Conservation (phyloP, 768 basidiomycete genomes). For the Hypholoma sublateritium region DNA sequence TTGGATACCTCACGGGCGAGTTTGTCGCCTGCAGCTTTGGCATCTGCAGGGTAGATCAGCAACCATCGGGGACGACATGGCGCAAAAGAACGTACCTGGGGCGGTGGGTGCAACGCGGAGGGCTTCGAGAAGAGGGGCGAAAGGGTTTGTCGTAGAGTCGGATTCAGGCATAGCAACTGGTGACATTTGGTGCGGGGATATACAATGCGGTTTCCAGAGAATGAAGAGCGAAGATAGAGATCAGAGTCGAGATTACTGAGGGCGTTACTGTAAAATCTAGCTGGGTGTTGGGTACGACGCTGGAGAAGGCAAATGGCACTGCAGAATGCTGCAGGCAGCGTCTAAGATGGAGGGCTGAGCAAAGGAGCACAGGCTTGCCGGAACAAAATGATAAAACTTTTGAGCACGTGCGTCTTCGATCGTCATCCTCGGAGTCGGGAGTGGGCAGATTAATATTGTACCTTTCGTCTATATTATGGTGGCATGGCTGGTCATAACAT, state of each 20-base stretch:
- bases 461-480: too few species aligned
- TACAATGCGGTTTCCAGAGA: slow-evolving; percentile 14
- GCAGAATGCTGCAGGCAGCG: slow-evolving; percentile 2
- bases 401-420: slow-evolving; percentile 5
- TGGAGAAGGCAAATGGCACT: not conserved
- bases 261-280: slow-evolving; percentile 3
- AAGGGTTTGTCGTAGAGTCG: slow-evolving; percentile 39
- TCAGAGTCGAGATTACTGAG: not conserved
- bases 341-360: not conserved
- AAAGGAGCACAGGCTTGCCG: not conserved
- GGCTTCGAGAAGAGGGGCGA: slow-evolving; percentile 49
- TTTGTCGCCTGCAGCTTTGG: slow-evolving; percentile 80
- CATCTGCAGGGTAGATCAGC: slow-evolving; percentile 48
- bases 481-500: too few species aligned
- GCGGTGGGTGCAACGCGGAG: slow-evolving; percentile 61
- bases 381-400: slow-evolving; percentile 4
- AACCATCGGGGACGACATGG: slow-evolving; percentile 9
- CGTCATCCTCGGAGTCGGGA: not conserved
- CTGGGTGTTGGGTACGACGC: not conserved
- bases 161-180: slow-evolving; percentile 50
- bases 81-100: slow-evolving; percentile 40
- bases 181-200: slow-evolving; percentile 44
- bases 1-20: slow-evolving; percentile 73
- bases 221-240: slow-evolving; percentile 8
- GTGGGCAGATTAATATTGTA: too few species aligned